These are phyloP conservation scores for Syzygium aqueum DNA, from an alignment of 345 rosid species.

Conservation along the genomic window DNA sequence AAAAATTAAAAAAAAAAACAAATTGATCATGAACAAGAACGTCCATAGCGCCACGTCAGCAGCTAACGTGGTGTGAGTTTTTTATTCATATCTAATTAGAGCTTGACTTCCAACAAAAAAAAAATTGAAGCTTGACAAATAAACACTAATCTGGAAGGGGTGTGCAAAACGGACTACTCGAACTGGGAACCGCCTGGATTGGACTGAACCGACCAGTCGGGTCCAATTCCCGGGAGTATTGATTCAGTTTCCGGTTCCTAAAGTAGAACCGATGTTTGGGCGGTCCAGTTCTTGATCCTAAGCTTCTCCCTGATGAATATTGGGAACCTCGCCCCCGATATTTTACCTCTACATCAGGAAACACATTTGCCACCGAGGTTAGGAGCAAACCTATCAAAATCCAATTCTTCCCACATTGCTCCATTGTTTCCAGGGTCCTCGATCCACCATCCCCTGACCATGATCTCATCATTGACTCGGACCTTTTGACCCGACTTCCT, in stretches of 20 bases:
- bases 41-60: neutral
- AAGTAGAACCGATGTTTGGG: too few relatives aligned
- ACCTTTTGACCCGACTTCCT: rapidly evolving
- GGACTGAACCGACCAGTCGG: too few relatives aligned
- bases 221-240: too few relatives aligned
- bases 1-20: neutral
- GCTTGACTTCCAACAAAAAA: too few relatives aligned
- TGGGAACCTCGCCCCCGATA: rapidly evolving
- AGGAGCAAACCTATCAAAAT: neutral
- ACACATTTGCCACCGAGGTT: neutral
- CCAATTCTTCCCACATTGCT: neutral
- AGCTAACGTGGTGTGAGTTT: too few relatives aligned
- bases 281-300: neutral
- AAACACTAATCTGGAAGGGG: too few relatives aligned
- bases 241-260: too few relatives aligned
- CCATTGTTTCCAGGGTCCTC: neutral
- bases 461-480: neutral
- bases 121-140: too few relatives aligned
- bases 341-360: neutral
- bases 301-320: neutral
- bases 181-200: too few relatives aligned
- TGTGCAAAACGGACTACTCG: too few relatives aligned
- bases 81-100: too few relatives aligned
- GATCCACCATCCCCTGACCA: rapidly evolving
- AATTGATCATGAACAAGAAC: neutral